Evolutionary conservation across 441 rosid genomes (phyloP).

Genomic region (Adansonia madagascariensis): DNA sequence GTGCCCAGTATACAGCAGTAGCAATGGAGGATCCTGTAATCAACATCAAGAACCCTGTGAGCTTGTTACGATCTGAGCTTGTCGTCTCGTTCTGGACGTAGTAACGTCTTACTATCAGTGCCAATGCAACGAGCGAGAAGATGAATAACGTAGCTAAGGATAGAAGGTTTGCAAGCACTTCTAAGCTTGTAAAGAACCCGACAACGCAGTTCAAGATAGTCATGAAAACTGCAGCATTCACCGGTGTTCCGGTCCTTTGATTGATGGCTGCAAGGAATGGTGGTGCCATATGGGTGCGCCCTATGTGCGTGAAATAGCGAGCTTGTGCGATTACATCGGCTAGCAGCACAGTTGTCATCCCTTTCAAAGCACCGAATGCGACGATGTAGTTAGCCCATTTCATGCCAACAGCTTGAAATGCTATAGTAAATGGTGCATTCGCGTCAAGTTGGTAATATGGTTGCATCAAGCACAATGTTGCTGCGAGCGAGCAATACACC

Average conservation of each 20-base stretch:
- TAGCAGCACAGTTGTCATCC: slow-evolving; percentile 73
- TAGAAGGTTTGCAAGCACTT: slow-evolving; percentile 48
- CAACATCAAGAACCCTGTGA: no score
- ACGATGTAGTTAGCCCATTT: slow-evolving; percentile 74
- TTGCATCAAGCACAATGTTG: slow-evolving; percentile 60
- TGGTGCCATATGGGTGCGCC: slow-evolving; percentile 75
- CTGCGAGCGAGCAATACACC: slow-evolving; percentile 57
- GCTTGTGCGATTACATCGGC: slow-evolving; percentile 64
- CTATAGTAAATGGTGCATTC: slow-evolving; percentile 70
- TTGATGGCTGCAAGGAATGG: slow-evolving; percentile 62
- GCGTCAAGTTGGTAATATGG: slow-evolving; percentile 54
- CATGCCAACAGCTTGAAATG: slow-evolving; percentile 66
- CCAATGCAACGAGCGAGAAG: slow-evolving; percentile 36
- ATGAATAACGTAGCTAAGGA: slow-evolving; percentile 71
- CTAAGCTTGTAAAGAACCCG: slow-evolving; percentile 70
- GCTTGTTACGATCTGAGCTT: no score
- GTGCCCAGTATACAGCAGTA: slow-evolving; percentile 55
- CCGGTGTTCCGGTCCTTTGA: slow-evolving; percentile 63
- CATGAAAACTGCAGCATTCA: slow-evolving; percentile 62
- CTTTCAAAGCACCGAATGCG: slow-evolving; percentile 72
- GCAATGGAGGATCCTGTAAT: slow-evolving; percentile 45
- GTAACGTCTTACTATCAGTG: no score
- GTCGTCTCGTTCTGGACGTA: no score
- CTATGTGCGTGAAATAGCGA: slow-evolving; percentile 74
- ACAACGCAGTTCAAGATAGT: slow-evolving; percentile 52